Percentiles rank a stretch among this genome's conserved stretches.
These are phyloP conservation scores for Dujonia santamariae DNA, from an alignment of 1,139 yeast genomes.

Conservation along the genomic window DNA sequence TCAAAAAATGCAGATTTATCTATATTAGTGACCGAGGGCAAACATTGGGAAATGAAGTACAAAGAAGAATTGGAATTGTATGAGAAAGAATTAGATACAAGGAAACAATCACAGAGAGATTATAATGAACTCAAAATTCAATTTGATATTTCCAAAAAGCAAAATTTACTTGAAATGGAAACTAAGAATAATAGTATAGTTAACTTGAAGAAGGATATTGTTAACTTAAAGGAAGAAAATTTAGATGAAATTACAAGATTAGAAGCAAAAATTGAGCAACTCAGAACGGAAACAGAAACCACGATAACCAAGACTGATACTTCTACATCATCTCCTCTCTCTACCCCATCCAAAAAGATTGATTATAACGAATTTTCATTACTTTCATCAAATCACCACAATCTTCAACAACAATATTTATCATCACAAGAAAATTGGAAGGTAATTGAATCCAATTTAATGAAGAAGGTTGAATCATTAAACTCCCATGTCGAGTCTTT, in stretches of 20 bases:
- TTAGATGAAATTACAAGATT: slow-evolving; percentile 45
- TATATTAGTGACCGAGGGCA: too few relatives aligned
- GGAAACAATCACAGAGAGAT: slow-evolving; percentile 27
- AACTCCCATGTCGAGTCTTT: slow-evolving; percentile 34
- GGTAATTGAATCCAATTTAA: slow-evolving; percentile 52
- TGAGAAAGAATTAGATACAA: slow-evolving; percentile 31
- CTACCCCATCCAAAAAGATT: slow-evolving; percentile 8
- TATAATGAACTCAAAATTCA: slow-evolving; percentile 39
- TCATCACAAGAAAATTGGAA: slow-evolving; percentile 69
- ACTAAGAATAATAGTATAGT: slow-evolving; percentile 25
- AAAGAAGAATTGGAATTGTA: slow-evolving; percentile 31
- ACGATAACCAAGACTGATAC: slow-evolving; percentile 13
- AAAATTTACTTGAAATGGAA: slow-evolving; percentile 30
- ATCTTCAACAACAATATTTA: slow-evolving; percentile 62
- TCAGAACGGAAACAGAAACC: slow-evolving; percentile 28
- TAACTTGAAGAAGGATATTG: slow-evolving; percentile 25
- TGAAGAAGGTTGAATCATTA: slow-evolving; percentile 44
- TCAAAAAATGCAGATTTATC: too few relatives aligned
- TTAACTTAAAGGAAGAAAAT: slow-evolving; percentile 33
- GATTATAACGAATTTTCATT: slow-evolving; percentile 38
- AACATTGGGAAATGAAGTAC: slow-evolving; percentile 39
- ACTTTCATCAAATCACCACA: slow-evolving; percentile 40
- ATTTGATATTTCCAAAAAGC: slow-evolving; percentile 38
- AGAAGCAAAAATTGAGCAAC: slow-evolving; percentile 46
- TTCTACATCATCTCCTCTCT: slow-evolving; percentile 12